Conservation (phyloP, 768 basidiomycete species). For the Naganishia antarctica region DNA sequence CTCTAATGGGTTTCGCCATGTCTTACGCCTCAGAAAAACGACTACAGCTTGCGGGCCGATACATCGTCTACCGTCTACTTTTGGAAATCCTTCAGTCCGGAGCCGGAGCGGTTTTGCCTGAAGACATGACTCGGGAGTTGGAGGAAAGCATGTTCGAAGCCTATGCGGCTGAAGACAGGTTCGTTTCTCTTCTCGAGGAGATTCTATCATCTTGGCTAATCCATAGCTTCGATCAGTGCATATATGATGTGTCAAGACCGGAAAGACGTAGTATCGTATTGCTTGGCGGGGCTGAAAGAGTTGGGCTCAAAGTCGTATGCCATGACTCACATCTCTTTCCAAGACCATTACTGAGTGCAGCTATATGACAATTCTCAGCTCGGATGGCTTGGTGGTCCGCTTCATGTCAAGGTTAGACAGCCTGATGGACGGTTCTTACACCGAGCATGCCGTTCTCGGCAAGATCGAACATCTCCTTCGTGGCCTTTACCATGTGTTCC, state of each 20-base stretch:
- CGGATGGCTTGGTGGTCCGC: background rate
- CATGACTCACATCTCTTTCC: no score
- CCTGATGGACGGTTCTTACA: slow-evolving; percentile 12
- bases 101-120: background rate
- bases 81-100: slow-evolving; percentile 17
- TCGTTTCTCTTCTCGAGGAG: background rate
- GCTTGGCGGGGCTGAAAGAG: slow-evolving; percentile 4
- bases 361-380: background rate
- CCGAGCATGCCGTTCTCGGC: slow-evolving; percentile 6
- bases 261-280: slow-evolving; percentile 9
- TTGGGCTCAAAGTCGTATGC: background rate
- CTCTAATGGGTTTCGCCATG: background rate
- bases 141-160: slow-evolving; percentile 27
- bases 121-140: slow-evolving; percentile 6
- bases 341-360: no score
- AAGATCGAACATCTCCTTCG: slow-evolving; percentile 14
- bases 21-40: background rate
- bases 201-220: background rate
- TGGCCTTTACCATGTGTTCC: slow-evolving; percentile 14
- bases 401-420: slow-evolving; percentile 8
- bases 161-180: slow-evolving; percentile 22
- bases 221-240: background rate
- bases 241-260: slow-evolving; percentile 4
- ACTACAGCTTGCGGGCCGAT: slow-evolving; percentile 17
- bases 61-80: slow-evolving; percentile 26